Percentiles rank a stretch among this genome's conserved stretches.
Evolutionary conservation across 306 rosid genomes (phyloP).

Genomic region (Hippophae gyantsensis): DNA sequence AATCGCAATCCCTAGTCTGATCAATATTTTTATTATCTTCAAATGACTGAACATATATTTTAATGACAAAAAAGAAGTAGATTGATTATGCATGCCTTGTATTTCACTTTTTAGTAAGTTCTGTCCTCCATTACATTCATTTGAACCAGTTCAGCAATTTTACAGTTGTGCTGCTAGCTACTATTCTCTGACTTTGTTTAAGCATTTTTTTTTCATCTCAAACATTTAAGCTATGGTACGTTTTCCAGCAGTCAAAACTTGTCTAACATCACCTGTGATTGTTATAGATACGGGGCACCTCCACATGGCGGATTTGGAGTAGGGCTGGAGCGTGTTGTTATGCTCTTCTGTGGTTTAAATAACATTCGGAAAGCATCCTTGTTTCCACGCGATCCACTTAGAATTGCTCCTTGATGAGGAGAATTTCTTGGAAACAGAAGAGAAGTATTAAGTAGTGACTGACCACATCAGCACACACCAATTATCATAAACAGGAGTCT

Average conservation of each 20-base stretch:
- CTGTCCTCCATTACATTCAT: too few species aligned
- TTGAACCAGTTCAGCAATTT: too few species aligned
- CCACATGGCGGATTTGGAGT: slow-evolving; percentile 95
- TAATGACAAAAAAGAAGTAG: too few species aligned
- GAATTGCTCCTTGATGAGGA: slow-evolving; percentile 39
- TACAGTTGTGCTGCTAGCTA: too few species aligned
- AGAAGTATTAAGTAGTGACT: too few species aligned
- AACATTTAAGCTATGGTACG: neutral
- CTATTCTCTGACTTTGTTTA: too few species aligned
- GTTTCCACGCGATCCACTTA: slow-evolving; percentile 80
- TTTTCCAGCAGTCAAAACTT: neutral
- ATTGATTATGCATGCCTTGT: too few species aligned
- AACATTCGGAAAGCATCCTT: slow-evolving; percentile 80
- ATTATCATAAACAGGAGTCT: too few species aligned
- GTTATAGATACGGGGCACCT: slow-evolving; percentile 78
- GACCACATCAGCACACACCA: too few species aligned
- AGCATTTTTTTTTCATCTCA: neutral
- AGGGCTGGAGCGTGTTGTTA: slow-evolving; percentile 90
- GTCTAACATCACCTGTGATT: slow-evolving; percentile 10
- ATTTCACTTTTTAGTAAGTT: too few species aligned
- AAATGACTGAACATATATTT: too few species aligned
- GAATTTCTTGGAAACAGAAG: too few species aligned
- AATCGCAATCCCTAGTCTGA: neutral
- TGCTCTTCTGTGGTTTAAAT: slow-evolving; percentile 81
- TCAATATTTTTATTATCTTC: neutral